Evolutionary conservation across 106 monocot species (phyloP).

Genomic region (Platanthera guangdongensis): DNA sequence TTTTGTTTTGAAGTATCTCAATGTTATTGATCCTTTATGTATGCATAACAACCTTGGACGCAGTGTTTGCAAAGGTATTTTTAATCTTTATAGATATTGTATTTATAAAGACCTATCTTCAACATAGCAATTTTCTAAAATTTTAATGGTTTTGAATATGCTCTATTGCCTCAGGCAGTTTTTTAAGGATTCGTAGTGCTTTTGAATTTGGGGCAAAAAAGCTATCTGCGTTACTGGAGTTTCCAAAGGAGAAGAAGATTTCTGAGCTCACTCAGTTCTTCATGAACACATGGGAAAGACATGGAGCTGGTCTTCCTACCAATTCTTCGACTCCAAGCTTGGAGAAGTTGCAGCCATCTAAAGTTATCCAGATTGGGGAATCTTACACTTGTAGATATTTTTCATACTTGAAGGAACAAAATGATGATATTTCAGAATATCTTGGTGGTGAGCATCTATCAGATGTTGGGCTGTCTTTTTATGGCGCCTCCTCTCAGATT

Average conservation of each 20-base stretch:
- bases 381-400: neutral
- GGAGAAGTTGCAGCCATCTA: slow-evolving; percentile 8
- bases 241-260: slow-evolving; percentile 43
- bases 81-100: neutral
- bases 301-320: slow-evolving; percentile 46
- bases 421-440: neutral
- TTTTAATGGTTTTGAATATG: neutral
- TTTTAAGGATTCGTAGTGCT: slow-evolving; percentile 62
- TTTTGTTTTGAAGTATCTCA: slow-evolving; percentile 81
- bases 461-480: slow-evolving; percentile 11
- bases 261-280: slow-evolving; percentile 68
- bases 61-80: slow-evolving; percentile 88
- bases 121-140: neutral
- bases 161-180: slow-evolving; percentile 12
- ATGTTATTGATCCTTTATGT: slow-evolving; percentile 94
- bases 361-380: neutral
- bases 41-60: slow-evolving; percentile 90
- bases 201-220: slow-evolving; percentile 74
- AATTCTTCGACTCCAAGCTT: slow-evolving; percentile 37
- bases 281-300: slow-evolving; percentile 69
- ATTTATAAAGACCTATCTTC: neutral
- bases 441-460: slow-evolving; percentile 10
- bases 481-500: slow-evolving; percentile 12
- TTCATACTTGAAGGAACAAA: neutral
- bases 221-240: slow-evolving; percentile 47